Percentiles rank a stretch among this genome's conserved stretches.
These are phyloP conservation scores for Globisporangium paddicum DNA, from an alignment of 352 stramenopile species.

Conservation along the genomic window DNA sequence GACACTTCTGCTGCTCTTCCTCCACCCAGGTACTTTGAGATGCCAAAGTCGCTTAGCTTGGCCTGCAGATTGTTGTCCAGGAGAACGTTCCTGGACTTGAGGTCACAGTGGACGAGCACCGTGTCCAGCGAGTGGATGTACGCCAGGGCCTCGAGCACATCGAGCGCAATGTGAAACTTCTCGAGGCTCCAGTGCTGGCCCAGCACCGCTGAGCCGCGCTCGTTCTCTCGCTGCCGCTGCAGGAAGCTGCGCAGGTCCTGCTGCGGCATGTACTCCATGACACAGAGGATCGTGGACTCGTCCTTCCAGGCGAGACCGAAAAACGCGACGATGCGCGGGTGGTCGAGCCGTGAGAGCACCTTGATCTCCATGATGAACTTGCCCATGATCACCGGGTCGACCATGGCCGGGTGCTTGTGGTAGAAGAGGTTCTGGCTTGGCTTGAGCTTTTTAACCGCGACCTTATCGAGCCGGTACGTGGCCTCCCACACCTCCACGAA, in stretches of 20 bases:
- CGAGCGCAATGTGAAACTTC: slow-evolving; percentile 37
- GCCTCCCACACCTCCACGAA: slow-evolving; percentile 42
- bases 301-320: slow-evolving; percentile 39
- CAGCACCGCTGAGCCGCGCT: not conserved
- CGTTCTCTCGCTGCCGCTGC: slow-evolving; percentile 5
- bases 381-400: slow-evolving; percentile 24
- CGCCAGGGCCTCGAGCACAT: slow-evolving; percentile 35
- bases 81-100: slow-evolving; percentile 26
- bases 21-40: slow-evolving; percentile 17
- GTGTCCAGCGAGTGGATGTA: slow-evolving; percentile 29
- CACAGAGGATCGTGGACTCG: slow-evolving; percentile 25
- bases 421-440: slow-evolving; percentile 18
- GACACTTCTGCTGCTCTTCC: not conserved
- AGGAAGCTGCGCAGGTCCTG: slow-evolving; percentile 28
- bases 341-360: slow-evolving; percentile 40
- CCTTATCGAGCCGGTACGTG: slow-evolving; percentile 31
- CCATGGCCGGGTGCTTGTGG: slow-evolving; percentile 15
- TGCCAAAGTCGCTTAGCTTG: slow-evolving; percentile 25
- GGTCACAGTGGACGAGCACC: slow-evolving; percentile 20
- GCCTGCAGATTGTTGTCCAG: slow-evolving; percentile 16
- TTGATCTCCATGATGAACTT: slow-evolving; percentile 53
- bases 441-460: slow-evolving; percentile 37
- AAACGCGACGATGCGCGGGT: slow-evolving; percentile 47
- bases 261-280: slow-evolving; percentile 45
- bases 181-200: slow-evolving; percentile 20